These are phyloP conservation scores for Dioszegia crocea DNA, from an alignment of 768 basidiomycete genomes.

Conservation along the genomic window DNA sequence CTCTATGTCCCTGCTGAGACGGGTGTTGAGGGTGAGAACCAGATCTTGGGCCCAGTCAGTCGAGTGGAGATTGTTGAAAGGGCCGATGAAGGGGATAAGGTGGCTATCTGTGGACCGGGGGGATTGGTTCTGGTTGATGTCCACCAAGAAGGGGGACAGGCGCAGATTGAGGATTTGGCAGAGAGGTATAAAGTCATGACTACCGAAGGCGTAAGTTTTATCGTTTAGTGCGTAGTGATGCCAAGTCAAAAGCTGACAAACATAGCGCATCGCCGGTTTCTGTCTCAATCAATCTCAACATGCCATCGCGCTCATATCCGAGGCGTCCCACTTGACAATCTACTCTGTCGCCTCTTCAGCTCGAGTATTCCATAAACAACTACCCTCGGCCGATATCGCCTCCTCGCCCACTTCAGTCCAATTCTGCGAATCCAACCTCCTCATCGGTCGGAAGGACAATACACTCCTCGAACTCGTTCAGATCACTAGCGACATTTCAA, in stretches of 20 bases:
- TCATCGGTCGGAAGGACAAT: conserved; percentile 33
- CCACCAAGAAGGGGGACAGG: background rate
- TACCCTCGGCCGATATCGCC: conserved; percentile 13
- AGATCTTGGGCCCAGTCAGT: conserved; percentile 7
- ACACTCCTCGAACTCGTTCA: conserved; percentile 38
- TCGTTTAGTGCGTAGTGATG: background rate
- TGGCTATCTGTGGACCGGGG: conserved; percentile 29
- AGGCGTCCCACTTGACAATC: conserved; percentile 15
- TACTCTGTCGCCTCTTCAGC: conserved; percentile 26
- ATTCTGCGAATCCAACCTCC: conserved; percentile 37
- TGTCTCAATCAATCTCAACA: conserved; percentile 35
- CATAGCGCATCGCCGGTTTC: conserved; percentile 28
- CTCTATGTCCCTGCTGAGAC: conserved; percentile 4
- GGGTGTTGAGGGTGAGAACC: background rate
- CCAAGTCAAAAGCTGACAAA: background rate
- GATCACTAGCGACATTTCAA: conserved; percentile 26
- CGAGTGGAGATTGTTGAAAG: conserved; percentile 31
- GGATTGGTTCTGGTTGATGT: conserved; percentile 33
- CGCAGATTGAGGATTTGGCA: background rate
- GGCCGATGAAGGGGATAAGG: conserved; percentile 8
- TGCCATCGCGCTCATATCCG: conserved; percentile 32
- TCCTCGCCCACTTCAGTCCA: conserved; percentile 20
- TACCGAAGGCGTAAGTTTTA: conserved; percentile 32
- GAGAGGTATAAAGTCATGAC: conserved; percentile 20
- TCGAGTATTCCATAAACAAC: conserved; percentile 30